phyloP scores from a whole-genome alignment of 768 basidiomycete species.

The Russula earlei region DNA sequence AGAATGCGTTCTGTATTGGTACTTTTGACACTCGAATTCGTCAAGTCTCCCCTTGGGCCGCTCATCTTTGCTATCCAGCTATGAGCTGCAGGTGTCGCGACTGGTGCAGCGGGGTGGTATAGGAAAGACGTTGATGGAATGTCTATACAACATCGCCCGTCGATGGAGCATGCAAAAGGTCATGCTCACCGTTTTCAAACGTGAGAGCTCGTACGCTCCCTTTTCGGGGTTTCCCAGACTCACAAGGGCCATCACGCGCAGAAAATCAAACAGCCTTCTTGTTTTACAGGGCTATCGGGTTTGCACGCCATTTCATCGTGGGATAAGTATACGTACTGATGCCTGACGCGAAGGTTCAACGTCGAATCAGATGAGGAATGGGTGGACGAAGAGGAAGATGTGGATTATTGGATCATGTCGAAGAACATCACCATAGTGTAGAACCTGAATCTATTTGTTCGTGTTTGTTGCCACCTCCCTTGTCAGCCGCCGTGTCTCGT shows the following conservation, averaged over 20 bases:
- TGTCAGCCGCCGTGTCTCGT: background rate
- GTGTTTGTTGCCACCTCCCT: background rate
- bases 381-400: slow-evolving; percentile 26
- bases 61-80: slow-evolving; percentile 34
- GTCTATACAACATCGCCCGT: slow-evolving; percentile 40
- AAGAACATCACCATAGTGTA: slow-evolving; percentile 14
- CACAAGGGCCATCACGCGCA: slow-evolving; percentile 20
- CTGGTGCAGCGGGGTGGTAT: slow-evolving; percentile 42
- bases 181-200: slow-evolving; percentile 68
- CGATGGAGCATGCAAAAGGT: slow-evolving; percentile 56
- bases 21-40: slow-evolving; percentile 6
- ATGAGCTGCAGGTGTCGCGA: slow-evolving; percentile 61
- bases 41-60: background rate
- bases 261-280: slow-evolving; percentile 36
- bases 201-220: slow-evolving; percentile 29
- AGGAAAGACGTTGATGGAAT: slow-evolving; percentile 44
- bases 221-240: background rate
- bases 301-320: slow-evolving; percentile 17
- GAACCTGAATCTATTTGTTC: slow-evolving; percentile 4
- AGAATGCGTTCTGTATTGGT: slow-evolving; percentile 66
- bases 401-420: slow-evolving; percentile 35
- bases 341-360: background rate
- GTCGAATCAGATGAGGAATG: slow-evolving; percentile 20
- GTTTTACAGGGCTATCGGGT: slow-evolving; percentile 55
- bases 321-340: background rate